These are phyloP conservation scores for Acaromyces ingoldii DNA, from an alignment of 1,284 basidiomycete genomes.

Conservation along the genomic window DNA sequence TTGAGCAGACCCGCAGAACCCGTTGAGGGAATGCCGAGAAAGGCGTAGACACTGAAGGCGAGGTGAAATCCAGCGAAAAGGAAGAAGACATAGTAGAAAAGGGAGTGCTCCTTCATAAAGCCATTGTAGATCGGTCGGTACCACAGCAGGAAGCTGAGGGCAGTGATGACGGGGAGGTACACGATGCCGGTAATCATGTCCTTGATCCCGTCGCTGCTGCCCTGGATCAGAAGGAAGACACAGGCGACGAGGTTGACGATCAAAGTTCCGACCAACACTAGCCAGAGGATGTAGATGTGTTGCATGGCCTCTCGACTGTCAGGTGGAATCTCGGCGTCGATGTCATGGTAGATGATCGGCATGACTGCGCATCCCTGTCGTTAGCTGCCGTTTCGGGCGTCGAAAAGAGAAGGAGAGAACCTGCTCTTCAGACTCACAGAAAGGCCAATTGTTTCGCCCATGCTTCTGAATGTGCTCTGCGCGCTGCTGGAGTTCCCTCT, in stretches of 20 bases:
- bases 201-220: slow-evolving; percentile 69
- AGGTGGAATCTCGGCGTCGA: slow-evolving; percentile 79
- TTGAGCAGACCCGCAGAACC: slow-evolving; percentile 93
- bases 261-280: slow-evolving; percentile 62
- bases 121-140: slow-evolving; percentile 87
- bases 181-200: slow-evolving; percentile 67
- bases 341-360: slow-evolving; percentile 88
- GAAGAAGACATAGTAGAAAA: slow-evolving; percentile 68
- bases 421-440: slow-evolving; percentile 52
- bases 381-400: background rate
- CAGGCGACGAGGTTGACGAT: slow-evolving; percentile 86
- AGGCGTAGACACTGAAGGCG: slow-evolving; percentile 65
- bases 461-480: slow-evolving; percentile 68
- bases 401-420: background rate
- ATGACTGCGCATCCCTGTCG: slow-evolving; percentile 61
- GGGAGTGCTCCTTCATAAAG: slow-evolving; percentile 74
- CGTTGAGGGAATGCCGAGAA: slow-evolving; percentile 60
- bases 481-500: slow-evolving; percentile 61
- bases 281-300: slow-evolving; percentile 59
- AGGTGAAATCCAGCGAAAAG: slow-evolving; percentile 91
- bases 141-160: slow-evolving; percentile 83
- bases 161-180: slow-evolving; percentile 75
- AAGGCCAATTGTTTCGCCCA: slow-evolving; percentile 85
- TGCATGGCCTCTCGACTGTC: slow-evolving; percentile 72
- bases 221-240: slow-evolving; percentile 75